These are phyloP conservation scores for Capsicum chinense DNA, from an alignment of 257 asterid species.

Conservation along the genomic window DNA sequence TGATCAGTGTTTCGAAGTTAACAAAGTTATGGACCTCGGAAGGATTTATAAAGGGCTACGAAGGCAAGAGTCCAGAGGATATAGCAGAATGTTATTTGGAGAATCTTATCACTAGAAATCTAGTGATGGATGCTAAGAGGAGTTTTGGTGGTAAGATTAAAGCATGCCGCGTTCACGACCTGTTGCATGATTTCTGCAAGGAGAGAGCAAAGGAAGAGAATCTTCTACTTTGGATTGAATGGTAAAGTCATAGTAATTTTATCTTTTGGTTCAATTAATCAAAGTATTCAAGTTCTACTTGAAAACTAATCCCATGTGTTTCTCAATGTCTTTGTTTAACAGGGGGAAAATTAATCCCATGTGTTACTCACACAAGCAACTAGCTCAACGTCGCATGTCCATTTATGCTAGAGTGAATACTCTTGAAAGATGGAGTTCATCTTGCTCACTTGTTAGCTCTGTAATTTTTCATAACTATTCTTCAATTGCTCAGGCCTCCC, in stretches of 20 bases:
- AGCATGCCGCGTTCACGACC: not conserved
- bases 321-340: not conserved
- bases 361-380: not conserved
- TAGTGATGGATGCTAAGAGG: not conserved
- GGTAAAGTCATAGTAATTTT: not conserved
- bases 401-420: not conserved
- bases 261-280: not conserved
- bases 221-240: not conserved
- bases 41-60: constrained; percentile 13
- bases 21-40: constrained; percentile 26
- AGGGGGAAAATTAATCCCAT: not conserved
- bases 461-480: not conserved
- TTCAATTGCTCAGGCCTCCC: not conserved
- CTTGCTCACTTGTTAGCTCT: constrained; percentile 12
- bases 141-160: not conserved
- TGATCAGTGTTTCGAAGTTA: not conserved
- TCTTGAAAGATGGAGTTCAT: not conserved
- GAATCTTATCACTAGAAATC: constrained; percentile 15
- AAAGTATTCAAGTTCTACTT: not conserved
- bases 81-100: constrained; percentile 21
- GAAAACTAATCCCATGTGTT: not conserved
- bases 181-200: constrained; percentile 9
- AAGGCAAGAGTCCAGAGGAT: not conserved
- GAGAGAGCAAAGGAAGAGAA: constrained; percentile 21
- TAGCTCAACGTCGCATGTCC: not conserved